phyloP scores from a whole-genome alignment of 2,329 filamentous ascomycete species.

The Hypoxylon sp. region DNA sequence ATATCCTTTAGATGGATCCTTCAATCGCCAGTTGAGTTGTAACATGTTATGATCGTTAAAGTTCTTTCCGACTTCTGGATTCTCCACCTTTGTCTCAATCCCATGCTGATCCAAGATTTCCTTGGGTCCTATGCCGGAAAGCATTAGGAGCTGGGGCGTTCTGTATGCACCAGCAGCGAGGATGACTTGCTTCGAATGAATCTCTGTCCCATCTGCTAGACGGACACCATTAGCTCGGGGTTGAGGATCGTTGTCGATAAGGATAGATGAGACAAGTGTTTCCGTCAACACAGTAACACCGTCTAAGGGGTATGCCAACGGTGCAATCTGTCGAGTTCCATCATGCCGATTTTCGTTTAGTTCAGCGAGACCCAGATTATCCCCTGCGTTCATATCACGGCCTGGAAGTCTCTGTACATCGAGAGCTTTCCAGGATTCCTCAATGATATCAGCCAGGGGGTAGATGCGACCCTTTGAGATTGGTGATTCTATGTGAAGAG shows the following conservation, averaged over 20 bases:
- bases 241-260: constrained; percentile 27
- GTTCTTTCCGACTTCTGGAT: constrained; percentile 41
- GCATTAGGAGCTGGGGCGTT: constrained; percentile 45
- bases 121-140: constrained; percentile 45
- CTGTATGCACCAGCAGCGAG: constrained; percentile 40
- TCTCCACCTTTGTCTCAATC: constrained; percentile 40
- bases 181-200: constrained; percentile 35
- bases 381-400: constrained; percentile 42
- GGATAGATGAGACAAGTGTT: constrained; percentile 40
- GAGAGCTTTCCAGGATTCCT: constrained; percentile 53
- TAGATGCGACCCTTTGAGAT: constrained; percentile 53
- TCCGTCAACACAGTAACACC: constrained; percentile 36
- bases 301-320: constrained; percentile 29
- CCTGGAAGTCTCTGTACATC: constrained; percentile 48
- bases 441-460: constrained; percentile 52
- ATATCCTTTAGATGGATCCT: constrained; percentile 46
- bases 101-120: constrained; percentile 32
- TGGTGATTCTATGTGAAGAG: constrained; percentile 49
- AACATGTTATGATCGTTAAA: constrained; percentile 45
- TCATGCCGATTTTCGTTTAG: constrained; percentile 45
- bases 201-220: constrained; percentile 34
- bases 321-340: constrained; percentile 43
- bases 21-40: constrained; percentile 47
- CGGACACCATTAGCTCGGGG: constrained; percentile 31
- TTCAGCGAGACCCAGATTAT: constrained; percentile 48